Base-by-base conservation (phyloP, 2,329 filamentous ascomycete species). In the Fusarium pseudonygamai region DNA sequence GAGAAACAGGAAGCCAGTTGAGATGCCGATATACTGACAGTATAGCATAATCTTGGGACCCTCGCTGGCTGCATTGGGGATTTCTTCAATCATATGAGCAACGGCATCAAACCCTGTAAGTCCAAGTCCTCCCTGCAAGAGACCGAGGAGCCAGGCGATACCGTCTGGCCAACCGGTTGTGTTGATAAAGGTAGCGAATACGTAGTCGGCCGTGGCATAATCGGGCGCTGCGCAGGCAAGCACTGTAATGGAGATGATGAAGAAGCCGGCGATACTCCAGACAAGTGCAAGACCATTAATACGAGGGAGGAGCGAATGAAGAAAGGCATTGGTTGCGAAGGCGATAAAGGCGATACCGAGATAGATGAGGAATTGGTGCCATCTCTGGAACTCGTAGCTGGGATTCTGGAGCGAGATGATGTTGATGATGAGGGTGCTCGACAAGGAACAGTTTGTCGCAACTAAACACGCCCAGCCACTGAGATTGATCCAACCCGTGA, bases 201-300 rank as follows among this genome's bases (percentile, higher is more conserved):
- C 79, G 36, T 80, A 81, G 6, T 74, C 74, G 3, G 75, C 78
- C 0, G 77, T 78, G 6, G 74, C 79, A 78, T 89, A 94, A 69
- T 91, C 84, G 0, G 90, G 90, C 4, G 91, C 87, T 0, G 91
- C 85, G 73, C 90, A 92, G 4, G 90, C 86, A 39, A 94, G 84
- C 0, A 93, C 83, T 0, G 91, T 92, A 68, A 93, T 92, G 46
- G 85, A 92, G 60, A 94, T 92, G 60, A 93, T 83, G 22, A 88
- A 83, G 73, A 94, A 93, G 0, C 92, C 92, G 5, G 85, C 81
- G 5, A 94, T 84, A 1, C 90, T 92, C 92, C 92, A 94, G 34
- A 89, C 86, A 67, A 94, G 91, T 1, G 92, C 92, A 24, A 86
- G 85, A 71, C 91, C 90, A 75, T 91, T 93, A 72, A 93, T 76